Percentiles rank a stretch among this genome's conserved stretches.
Conservation (phyloP, 768 basidiomycete genomes). For the Rhodotorula diobovata region DNA sequence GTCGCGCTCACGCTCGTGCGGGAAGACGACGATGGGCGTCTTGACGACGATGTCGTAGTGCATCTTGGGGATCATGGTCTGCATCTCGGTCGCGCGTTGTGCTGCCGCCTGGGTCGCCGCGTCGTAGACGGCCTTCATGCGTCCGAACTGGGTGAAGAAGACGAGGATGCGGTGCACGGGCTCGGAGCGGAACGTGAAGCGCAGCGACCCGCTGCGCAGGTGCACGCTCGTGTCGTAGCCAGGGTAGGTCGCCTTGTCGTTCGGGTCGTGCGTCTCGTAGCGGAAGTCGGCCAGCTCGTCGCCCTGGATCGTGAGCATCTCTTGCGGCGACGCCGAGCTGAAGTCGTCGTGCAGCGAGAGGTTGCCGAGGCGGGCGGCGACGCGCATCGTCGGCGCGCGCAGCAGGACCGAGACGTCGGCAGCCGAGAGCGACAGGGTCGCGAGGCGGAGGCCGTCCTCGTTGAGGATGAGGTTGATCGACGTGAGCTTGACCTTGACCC, state of each 20-base stretch:
- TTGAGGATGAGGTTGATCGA: constrained; percentile 58
- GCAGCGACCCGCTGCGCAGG: constrained; percentile 82
- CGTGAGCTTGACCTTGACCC: constrained; percentile 74
- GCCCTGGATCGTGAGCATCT: constrained; percentile 89
- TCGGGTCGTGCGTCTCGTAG: constrained; percentile 83
- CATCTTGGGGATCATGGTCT: constrained; percentile 60
- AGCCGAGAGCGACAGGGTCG: constrained; percentile 82
- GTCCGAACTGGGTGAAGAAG: constrained; percentile 77
- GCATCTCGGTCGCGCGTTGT: constrained; percentile 86
- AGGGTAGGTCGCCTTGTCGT: constrained; percentile 60
- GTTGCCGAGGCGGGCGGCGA: constrained; percentile 76
- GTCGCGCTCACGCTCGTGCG: constrained; percentile 50
- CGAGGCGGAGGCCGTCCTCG: constrained; percentile 64
- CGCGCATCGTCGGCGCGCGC: constrained; percentile 64
- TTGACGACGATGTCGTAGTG: constrained; percentile 84
- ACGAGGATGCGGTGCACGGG: constrained; percentile 84
- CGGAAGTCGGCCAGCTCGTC: constrained; percentile 87
- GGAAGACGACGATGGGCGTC: constrained; percentile 86
- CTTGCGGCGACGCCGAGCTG: constrained; percentile 57
- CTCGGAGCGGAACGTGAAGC: constrained; percentile 78
- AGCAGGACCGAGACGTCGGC: constrained; percentile 78
- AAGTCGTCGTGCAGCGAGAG: constrained; percentile 67
- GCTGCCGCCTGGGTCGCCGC: constrained; percentile 88
- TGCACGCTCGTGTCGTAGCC: constrained; percentile 78
- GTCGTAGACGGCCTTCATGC: constrained; percentile 89